Evolutionary conservation across 805 yeast species (phyloP), one percentile per base, ranked within the genome.

Genomic region (Pichia phayaonensis): DNA sequence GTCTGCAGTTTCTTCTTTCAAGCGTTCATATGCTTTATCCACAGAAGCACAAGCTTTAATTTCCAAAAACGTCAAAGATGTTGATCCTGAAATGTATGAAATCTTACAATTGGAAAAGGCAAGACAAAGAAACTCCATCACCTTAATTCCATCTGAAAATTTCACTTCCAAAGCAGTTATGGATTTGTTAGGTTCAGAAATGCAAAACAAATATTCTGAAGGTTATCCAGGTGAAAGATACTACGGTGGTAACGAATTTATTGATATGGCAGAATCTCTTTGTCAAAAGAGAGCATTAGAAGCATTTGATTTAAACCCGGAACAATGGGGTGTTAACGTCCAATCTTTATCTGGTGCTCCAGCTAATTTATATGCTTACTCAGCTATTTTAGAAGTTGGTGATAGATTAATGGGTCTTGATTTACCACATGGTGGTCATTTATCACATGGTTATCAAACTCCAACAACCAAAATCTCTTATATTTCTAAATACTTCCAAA

Each of bases 211-310:
- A 75, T 92, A 92, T 73, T 90, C 97, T 12, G 99, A 92, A 72
- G 98, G 98, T 57, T 92, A 92, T 72, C 99, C 99, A 41, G 96
- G 96, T 59, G 96, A 90, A 56, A 83, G 99, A 69, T 92, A 92
- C 75, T 92, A 92, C 68, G 99, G 99, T 70, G 99, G 99, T 69
- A 92, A 92, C 67, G 90, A 92, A 72, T 85, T 81, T 72, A 92
- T 92, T 62, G 99, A 92, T 73, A 77, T 81, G 73, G 89, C 88
- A 63, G 99, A 92, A 75, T 69, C 81, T 15, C 73, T 92, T 52
- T 92, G 98, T 73, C 97, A 90, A 72, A 77, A 82, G 61, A 79
- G 99, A 70, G 99, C 98, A 44, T 74, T 92, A 54, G 79, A 85
- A 61, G 90, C 96, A 12, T 92, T 89, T 70, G 71, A 74, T 52